A percentile compares a stretch with the other conserved stretches of the same genome.
Conservation (phyloP, 2,329 filamentous ascomycete genomes). For the Magnaporthiopsis incrustans region DNA sequence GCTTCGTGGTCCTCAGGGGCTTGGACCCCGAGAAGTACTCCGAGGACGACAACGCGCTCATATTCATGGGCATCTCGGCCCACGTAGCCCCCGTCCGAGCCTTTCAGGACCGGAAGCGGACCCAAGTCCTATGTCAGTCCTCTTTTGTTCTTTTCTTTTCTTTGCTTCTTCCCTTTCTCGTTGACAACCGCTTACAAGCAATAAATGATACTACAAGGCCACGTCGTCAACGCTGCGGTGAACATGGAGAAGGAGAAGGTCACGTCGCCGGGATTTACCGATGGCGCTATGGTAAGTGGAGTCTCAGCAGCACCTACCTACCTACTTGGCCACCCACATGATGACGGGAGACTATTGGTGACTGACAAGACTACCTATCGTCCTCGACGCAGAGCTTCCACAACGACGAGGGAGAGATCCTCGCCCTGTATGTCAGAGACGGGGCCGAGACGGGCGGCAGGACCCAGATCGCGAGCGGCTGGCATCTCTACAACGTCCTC, state of each 20-base stretch:
- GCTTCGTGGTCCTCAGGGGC: constrained; percentile 55
- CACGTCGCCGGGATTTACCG: not conserved
- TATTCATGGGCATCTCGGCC: constrained; percentile 50
- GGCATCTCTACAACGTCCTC: constrained; percentile 54
- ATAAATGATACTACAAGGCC: not conserved
- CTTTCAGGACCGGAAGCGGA: constrained; percentile 32
- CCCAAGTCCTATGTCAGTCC: not conserved
- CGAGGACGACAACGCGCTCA: constrained; percentile 47
- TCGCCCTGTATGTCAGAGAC: constrained; percentile 32
- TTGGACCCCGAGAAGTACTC: constrained; percentile 42
- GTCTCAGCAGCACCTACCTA: not conserved
- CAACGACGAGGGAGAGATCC: constrained; percentile 3
- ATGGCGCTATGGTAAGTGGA: not conserved
- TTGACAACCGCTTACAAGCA: not conserved
- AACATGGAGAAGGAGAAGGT: not conserved
- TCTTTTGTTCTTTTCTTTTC: not conserved
- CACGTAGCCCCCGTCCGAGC: constrained; percentile 47
- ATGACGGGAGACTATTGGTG: too few relatives aligned
- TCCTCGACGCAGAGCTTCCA: constrained; percentile 44
- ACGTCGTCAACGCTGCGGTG: constrained; percentile 1
- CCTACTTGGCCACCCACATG: not conserved
- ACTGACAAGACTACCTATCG: constrained; percentile 38
- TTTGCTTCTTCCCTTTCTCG: not conserved
- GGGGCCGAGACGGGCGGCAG: constrained; percentile 45
- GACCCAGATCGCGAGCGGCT: constrained; percentile 48